Evolutionary conservation across 495 filamentous ascomycete genomes (phyloP), one percentile per base, ranked within the genome.

Genomic region (Hyaloscypha bicolor): DNA sequence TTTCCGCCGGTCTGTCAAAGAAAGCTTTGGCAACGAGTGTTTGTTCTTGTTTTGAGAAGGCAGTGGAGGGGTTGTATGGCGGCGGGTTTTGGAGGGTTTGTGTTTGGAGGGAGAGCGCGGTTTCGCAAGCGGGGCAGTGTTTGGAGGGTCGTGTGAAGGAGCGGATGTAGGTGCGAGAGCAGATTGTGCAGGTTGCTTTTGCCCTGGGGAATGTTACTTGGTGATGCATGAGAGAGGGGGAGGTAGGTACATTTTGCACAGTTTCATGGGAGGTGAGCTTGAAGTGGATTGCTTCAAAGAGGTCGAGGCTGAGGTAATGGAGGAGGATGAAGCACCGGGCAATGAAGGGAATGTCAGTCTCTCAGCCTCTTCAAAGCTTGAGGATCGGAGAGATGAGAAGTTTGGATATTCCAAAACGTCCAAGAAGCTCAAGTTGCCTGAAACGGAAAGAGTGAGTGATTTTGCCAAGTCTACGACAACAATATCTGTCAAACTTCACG

Each of bases 241-340:
- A n/a, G 22, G 9, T 8, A 56, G 16, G 21, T 0, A 56, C 53
- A 56, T 56, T 31, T 56, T 56, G 21, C 22, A 29, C n/a, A 56
- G 29, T 56, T 56, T 56, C 53, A 56, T 56, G 29, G 53, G 21
- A 31, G 21, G 53, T 56, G 16, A 3, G 53, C 29, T 56, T 56
- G 21, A n/a, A 56, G 53, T 48, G 42, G 42, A 19, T 48, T 48
- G 42, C 9, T 4, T 6, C 42, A 48, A 48, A 48, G 42, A 48
- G 42, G 16, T 25, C 16, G 16, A 48, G 42, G 42, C 42, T 48
- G 42, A 14, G 42, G 3, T 37, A 12, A 1, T 37, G 35, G 35
- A 48, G 42, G 42, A 48, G 42, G 16, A 4, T 56, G 53, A 56
- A 9, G 12, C 21, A 12, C 3, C 1, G 19, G 53, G 53, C 0